Conservation (phyloP, 75 land plant species). For the Pinus albicaulis region DNA sequence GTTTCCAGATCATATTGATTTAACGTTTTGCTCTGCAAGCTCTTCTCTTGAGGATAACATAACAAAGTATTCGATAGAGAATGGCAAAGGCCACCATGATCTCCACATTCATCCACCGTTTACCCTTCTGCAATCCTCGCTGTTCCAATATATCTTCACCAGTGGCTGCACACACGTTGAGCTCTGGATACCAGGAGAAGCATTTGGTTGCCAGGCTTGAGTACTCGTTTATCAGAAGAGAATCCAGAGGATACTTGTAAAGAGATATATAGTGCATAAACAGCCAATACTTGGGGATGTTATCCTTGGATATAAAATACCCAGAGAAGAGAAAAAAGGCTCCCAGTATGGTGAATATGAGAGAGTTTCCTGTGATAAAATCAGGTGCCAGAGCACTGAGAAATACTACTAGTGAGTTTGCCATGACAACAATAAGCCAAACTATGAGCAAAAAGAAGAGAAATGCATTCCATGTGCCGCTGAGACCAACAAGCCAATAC, state of each 20-base stretch:
- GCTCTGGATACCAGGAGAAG: slow-evolving; percentile 37
- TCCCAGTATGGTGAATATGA: slow-evolving; percentile 55
- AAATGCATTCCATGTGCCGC: slow-evolving; percentile 45
- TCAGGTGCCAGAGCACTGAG: slow-evolving; percentile 76
- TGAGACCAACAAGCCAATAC: slow-evolving; percentile 72
- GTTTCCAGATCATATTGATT: background rate
- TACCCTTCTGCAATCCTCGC: slow-evolving; percentile 44
- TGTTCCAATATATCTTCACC: slow-evolving; percentile 60
- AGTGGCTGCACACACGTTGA: slow-evolving; percentile 44
- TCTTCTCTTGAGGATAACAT: slow-evolving; percentile 59
- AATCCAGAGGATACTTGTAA: slow-evolving; percentile 86
- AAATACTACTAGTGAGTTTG: slow-evolving; percentile 82
- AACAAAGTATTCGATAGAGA: slow-evolving; percentile 68
- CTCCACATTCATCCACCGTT: slow-evolving; percentile 74
- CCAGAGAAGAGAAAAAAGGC: slow-evolving; percentile 95
- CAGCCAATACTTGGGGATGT: slow-evolving; percentile 83
- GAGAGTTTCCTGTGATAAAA: slow-evolving; percentile 79
- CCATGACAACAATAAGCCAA: slow-evolving; percentile 82
- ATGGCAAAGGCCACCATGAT: slow-evolving; percentile 72
- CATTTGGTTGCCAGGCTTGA: slow-evolving; percentile 39
- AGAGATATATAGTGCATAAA: slow-evolving; percentile 89
- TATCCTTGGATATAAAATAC: slow-evolving; percentile 78
- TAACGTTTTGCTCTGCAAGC: slow-evolving; percentile 38
- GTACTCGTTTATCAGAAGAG: slow-evolving; percentile 86
- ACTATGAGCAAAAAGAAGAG: slow-evolving; percentile 59